Evolutionary conservation across 2,329 filamentous ascomycete genomes (phyloP).

Genomic region (Neonectria punicea): DNA sequence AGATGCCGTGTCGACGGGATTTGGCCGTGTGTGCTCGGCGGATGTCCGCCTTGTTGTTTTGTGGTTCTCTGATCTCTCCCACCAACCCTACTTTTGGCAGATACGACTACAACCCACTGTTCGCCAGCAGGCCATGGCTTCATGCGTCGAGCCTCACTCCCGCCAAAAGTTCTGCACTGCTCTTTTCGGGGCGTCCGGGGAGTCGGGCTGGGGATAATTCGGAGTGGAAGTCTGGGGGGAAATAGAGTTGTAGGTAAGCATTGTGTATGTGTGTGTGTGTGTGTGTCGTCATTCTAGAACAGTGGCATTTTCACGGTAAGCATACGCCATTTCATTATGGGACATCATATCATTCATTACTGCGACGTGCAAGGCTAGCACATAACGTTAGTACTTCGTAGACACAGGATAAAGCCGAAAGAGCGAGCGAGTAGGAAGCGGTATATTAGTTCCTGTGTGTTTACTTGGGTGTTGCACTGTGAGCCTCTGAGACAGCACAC

Average conservation of each 20-base stretch:
- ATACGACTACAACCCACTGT: neutral
- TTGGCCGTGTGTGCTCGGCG: constrained; percentile 3
- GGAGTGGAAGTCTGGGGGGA: constrained; percentile 4
- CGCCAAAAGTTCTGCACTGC: constrained; percentile 15
- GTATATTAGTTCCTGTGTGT: neutral
- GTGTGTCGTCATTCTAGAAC: neutral
- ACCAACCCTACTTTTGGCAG: neutral
- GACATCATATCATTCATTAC: neutral
- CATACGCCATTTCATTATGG: neutral
- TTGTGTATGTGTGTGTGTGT: neutral
- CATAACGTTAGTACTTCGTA: neutral
- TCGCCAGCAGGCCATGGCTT: constrained; percentile 6
- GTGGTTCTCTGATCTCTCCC: neutral
- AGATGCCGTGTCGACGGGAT: neutral
- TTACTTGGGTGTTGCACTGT: neutral
- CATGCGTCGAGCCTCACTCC: constrained; percentile 5
- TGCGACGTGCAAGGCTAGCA: too few species aligned
- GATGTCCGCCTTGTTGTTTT: neutral
- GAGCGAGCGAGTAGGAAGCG: neutral
- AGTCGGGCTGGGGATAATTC: constrained; percentile 10
- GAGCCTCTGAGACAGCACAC: neutral
- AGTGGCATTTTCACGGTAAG: neutral
- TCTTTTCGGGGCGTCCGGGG: constrained; percentile 10
- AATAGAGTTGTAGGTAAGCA: constrained; percentile 11
- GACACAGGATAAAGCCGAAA: neutral